phyloP scores from a whole-genome alignment of 495 filamentous ascomycete genomes.

The Trichocladium uniseriatum region DNA sequence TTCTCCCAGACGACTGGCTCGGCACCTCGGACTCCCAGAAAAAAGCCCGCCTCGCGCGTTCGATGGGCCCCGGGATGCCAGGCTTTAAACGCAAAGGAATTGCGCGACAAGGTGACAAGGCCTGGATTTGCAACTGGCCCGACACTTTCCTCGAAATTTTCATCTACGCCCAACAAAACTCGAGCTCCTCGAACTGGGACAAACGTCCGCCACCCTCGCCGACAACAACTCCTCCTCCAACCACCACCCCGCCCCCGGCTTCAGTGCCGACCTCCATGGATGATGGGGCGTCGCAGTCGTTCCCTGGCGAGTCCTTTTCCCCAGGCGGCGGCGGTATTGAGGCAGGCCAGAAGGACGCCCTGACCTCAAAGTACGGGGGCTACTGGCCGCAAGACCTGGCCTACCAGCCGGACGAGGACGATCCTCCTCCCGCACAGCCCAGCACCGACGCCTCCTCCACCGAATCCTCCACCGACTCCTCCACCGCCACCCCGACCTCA shows the following conservation, averaged over 20 bases:
- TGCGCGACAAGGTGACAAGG: constrained; percentile 52
- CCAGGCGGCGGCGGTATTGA: too few relatives aligned
- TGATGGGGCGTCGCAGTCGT: too few relatives aligned
- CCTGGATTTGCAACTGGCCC: constrained; percentile 89
- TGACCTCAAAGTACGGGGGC: neutral
- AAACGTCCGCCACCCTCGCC: neutral
- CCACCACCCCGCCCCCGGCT: neutral
- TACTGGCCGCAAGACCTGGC: neutral
- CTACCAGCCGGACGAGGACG: neutral
- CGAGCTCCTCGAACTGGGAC: constrained; percentile 22
- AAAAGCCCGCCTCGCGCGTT: constrained; percentile 1
- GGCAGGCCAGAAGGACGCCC: neutral
- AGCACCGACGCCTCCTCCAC: neutral
- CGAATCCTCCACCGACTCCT: neutral
- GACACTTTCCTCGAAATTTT: constrained; percentile 70
- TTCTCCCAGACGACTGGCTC: constrained; percentile 52
- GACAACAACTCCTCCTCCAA: neutral
- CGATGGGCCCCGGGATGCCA: constrained; percentile 10
- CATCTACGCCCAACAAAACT: constrained; percentile 61
- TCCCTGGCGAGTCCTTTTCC: too few relatives aligned
- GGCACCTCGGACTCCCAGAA: constrained; percentile 8
- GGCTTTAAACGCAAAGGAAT: constrained; percentile 41
- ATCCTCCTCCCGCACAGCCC: constrained; percentile 2
- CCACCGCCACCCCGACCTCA: constrained; percentile 1
- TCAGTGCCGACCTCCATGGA: too few relatives aligned